These are phyloP conservation scores for Aspergillus sp. DNA, from an alignment of 2,329 filamentous ascomycete species.

Conservation along the genomic window DNA sequence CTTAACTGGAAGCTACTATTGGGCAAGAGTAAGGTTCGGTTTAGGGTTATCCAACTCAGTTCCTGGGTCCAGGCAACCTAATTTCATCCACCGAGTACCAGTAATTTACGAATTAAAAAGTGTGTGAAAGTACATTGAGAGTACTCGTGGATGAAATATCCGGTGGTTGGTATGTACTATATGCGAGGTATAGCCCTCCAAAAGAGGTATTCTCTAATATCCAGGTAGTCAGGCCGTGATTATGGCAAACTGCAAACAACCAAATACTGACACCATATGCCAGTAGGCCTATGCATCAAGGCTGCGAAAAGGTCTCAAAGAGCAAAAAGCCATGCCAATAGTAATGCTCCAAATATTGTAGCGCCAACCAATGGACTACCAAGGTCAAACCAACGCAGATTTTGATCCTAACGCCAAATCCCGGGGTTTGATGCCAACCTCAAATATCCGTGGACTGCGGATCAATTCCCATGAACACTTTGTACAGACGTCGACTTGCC, in stretches of 20 bases:
- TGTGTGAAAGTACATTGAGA: no score
- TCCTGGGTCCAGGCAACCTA: no score
- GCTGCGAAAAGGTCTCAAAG: background rate
- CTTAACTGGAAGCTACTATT: no score
- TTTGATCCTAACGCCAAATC: background rate
- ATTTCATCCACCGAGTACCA: no score
- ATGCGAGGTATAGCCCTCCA: no score
- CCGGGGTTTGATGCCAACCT: slow-evolving; percentile 17
- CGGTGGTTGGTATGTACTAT: no score
- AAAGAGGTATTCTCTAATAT: no score
- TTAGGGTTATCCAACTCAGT: no score
- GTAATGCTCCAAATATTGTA: background rate
- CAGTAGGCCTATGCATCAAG: background rate
- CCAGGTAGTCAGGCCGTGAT: no score
- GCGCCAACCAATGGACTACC: background rate
- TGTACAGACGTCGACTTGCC: slow-evolving; percentile 48
- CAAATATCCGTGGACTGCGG: slow-evolving; percentile 45
- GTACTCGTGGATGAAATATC: no score
- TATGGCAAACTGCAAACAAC: background rate
- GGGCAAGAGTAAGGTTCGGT: no score
- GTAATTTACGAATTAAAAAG: no score
- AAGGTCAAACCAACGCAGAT: background rate
- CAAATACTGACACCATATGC: background rate
- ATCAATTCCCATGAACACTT: slow-evolving; percentile 50
- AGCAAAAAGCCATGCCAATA: background rate